These are phyloP conservation scores for Brassica napus DNA, from an alignment of 345 rosid species.

Conservation along the genomic window Da-Ae NC_063439.1:192001-192500, in stretches of 20 bases:
- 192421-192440: conserved; percentile 77
- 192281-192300: conserved; percentile 79
- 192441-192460: conserved; percentile 77
- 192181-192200: conserved; percentile 77
- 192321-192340: conserved; percentile 65
- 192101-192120: conserved; percentile 64
- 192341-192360: conserved; percentile 55
- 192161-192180: conserved; percentile 60
- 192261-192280: conserved; percentile 63
- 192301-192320: conserved; percentile 56
- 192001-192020: conserved; percentile 68
- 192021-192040: conserved; percentile 48
- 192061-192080: conserved; percentile 74
- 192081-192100: conserved; percentile 76
- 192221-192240: conserved; percentile 66
- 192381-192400: conserved; percentile 74
- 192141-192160: conserved; percentile 40
- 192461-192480: conserved; percentile 63
- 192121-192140: conserved; percentile 44
- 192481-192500: conserved; percentile 82
- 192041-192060: conserved; percentile 58
- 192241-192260: conserved; percentile 61
- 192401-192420: conserved; percentile 73
- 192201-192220: conserved; percentile 63
- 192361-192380: conserved; percentile 63